phyloP scores from a whole-genome alignment of 73 alveolate genomes.

The Paramecium octaurelia region DNA sequence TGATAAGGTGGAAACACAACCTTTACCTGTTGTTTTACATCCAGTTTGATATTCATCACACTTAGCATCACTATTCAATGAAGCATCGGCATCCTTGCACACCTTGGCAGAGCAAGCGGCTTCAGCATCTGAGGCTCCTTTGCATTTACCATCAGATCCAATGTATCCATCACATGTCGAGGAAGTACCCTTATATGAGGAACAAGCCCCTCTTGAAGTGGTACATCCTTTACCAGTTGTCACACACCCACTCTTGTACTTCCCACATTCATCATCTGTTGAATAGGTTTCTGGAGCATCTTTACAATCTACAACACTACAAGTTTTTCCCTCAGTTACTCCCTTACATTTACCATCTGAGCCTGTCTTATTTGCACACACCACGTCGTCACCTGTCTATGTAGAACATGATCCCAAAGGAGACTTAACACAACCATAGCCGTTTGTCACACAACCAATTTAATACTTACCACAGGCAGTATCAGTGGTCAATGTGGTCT shows the following conservation, averaged over 20 bases:
- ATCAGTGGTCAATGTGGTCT: neutral
- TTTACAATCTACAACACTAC: neutral
- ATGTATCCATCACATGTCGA: neutral
- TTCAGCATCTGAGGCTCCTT: neutral
- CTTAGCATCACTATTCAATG: neutral
- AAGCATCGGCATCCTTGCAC: neutral
- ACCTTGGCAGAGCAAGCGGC: neutral
- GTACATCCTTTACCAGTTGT: constrained; percentile 28
- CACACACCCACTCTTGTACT: neutral
- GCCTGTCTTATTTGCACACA: neutral
- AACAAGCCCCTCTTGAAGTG: neutral
- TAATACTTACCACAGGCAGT: neutral
- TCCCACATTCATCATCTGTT: neutral
- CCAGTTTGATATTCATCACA: neutral
- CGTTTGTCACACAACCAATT: constrained; percentile 8
- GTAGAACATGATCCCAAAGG: constrained; percentile 27
- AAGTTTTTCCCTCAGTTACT: neutral
- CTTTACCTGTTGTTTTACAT: constrained; percentile 40
- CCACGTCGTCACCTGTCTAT: neutral
- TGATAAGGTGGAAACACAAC: neutral
- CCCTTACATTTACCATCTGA: constrained; percentile 35
- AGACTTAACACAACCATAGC: constrained; percentile 32
- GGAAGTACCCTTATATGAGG: neutral
- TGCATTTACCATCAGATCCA: constrained; percentile 43
- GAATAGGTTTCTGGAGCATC: neutral